Base-by-base conservation (phyloP, 164 flowering plant species). In the Aristolochia fimbriata region DNA sequence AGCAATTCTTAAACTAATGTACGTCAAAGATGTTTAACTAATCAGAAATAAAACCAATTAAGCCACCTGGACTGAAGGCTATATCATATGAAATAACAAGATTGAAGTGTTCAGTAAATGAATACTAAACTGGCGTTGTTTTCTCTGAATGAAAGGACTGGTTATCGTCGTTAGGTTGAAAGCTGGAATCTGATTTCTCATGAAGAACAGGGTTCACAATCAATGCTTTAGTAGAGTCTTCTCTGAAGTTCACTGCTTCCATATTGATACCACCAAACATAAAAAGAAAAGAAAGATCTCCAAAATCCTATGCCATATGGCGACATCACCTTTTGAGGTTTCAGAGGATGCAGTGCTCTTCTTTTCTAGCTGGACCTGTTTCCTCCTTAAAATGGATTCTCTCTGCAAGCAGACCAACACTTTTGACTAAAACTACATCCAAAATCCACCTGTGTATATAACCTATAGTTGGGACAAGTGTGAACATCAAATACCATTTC, bases 311-410 rank as follows among this genome's bases (percentile, higher is more conserved):
- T n/a, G n/a, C n/a, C n/a, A 16, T 17, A n/a, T 22, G 43, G 43
- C 8, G 43, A 19, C 49, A 20, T 25, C 14, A 45, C 24, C 47
- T 24, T 15, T 16, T 13, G 22, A 9, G 6, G 5, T 21, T 30
- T 47, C 25, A 8, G 23, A 47, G 6, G 27, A 51, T 52, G 60
- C 62, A 13, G 10, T 43, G 53, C 63, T 74, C 49, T 45, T 65
- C 62, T 47, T 62, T 20, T 67, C 65, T 53, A 70, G 71, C 67
- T 78, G 80, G 45, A 45, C 76, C n/a, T 70, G 77, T 70, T 87
- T 92, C 78, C 78, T 88, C 72, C 73, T 81, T 66, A 80, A 10
- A 49, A 87, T 95, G 57, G 81, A 74, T 66, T 85, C 86, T 76
- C 98, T 85, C 98, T 92, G 69, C 70, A 53, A 67, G 63, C 50